Percentiles rank a stretch among this genome's conserved stretches.
Evolutionary conservation across 1,284 basidiomycete species (phyloP).

Genomic region (Sanghuangporus weigelae): DNA sequence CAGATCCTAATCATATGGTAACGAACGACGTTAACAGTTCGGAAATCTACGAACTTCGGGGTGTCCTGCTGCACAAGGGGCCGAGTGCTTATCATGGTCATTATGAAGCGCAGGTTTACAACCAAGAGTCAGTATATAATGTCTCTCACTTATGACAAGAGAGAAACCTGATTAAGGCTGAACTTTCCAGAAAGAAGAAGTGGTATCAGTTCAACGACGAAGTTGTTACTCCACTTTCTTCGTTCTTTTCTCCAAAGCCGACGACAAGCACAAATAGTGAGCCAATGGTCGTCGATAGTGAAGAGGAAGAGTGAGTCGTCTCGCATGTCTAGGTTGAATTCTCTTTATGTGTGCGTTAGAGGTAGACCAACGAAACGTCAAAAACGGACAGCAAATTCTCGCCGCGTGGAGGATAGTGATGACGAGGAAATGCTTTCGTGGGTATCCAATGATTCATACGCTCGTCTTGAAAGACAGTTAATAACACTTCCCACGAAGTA

Average conservation of each 20-base stretch:
- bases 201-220: constrained; percentile 94
- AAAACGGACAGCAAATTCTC: constrained; percentile 25
- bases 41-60: constrained; percentile 71
- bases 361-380: constrained; percentile 6
- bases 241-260: constrained; percentile 22
- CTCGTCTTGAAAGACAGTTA: background rate
- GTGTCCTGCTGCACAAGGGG: constrained; percentile 82
- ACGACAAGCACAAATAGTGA: constrained; percentile 13
- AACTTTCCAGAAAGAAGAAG: constrained; percentile 31
- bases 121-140: constrained; percentile 46
- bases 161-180: constrained; percentile 35
- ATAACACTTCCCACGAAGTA: background rate
- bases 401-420: constrained; percentile 56
- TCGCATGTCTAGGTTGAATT: background rate
- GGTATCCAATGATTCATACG: constrained; percentile 15
- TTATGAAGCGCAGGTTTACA: constrained; percentile 86
- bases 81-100: constrained; percentile 87
- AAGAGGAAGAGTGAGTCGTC: constrained; percentile 1
- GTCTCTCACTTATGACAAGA: constrained; percentile 4
- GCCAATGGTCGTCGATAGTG: constrained; percentile 11
- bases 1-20: constrained; percentile 11
- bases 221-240: constrained; percentile 52
- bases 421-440: constrained; percentile 45
- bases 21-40: constrained; percentile 18
- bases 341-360: background rate